A percentile compares a stretch with the other conserved stretches of the same genome.
Evolutionary conservation across 306 rosid species (phyloP).

Genomic region (Dryas octopetala): DNA sequence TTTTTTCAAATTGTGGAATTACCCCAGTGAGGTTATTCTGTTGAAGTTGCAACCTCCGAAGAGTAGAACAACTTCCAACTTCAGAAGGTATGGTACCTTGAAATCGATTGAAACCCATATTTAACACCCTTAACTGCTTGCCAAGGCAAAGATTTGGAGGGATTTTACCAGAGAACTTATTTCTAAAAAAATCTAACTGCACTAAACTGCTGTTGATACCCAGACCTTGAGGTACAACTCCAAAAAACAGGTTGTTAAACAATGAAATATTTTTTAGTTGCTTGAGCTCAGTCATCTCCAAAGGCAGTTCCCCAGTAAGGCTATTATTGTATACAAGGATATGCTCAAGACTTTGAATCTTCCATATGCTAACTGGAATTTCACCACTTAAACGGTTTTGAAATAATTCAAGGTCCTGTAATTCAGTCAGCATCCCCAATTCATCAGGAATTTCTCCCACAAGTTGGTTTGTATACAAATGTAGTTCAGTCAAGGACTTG

Average conservation of each 20-base stretch:
- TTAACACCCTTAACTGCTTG: constrained; percentile 41
- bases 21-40: constrained; percentile 51
- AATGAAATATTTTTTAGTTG: constrained; percentile 65
- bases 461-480: constrained; percentile 55
- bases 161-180: constrained; percentile 60
- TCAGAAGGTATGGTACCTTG: constrained; percentile 62
- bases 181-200: constrained; percentile 57
- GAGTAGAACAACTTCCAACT: constrained; percentile 68
- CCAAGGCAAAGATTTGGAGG: constrained; percentile 80
- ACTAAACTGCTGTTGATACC: constrained; percentile 68
- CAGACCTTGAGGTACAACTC: constrained; percentile 71
- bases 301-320: too few species aligned
- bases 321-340: too few species aligned
- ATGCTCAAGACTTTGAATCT: too few species aligned
- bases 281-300: too few species aligned
- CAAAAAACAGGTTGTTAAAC: constrained; percentile 66
- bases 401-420: too few species aligned
- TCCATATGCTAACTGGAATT: too few species aligned
- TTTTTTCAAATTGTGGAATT: constrained; percentile 55
- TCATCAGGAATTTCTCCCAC: constrained; percentile 74
- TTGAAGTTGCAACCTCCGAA: constrained; percentile 56
- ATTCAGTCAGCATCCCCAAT: constrained; percentile 52
- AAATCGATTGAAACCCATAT: constrained; percentile 59
- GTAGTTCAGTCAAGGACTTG: constrained; percentile 49
- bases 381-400: too few species aligned